Conservation (phyloP, 2,329 filamentous ascomycete species). For the Stachybotrys chlorohalonatus region DNA sequence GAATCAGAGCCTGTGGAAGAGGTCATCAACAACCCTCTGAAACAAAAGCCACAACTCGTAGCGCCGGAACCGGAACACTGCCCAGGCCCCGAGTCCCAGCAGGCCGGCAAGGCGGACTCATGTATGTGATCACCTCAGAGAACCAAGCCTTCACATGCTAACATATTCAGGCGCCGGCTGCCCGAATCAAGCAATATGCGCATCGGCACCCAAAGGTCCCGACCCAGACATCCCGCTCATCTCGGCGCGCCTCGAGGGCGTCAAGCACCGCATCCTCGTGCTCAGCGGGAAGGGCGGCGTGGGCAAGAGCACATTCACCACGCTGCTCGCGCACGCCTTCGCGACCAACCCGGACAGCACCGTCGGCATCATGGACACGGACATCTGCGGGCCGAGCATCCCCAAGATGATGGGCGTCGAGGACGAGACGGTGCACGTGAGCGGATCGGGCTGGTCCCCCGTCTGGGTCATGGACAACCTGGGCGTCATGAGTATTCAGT, state of each 20-base stretch:
- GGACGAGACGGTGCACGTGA: slow-evolving; percentile 85
- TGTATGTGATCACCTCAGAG: slow-evolving; percentile 34
- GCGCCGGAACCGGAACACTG: slow-evolving; percentile 97
- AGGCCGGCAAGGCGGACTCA: slow-evolving; percentile 64
- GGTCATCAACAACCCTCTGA: slow-evolving; percentile 67
- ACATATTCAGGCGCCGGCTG: slow-evolving; percentile 54
- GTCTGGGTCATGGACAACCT: slow-evolving; percentile 95
- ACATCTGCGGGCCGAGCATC: slow-evolving; percentile 93
- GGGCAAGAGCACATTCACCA: slow-evolving; percentile 90
- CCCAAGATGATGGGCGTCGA: slow-evolving; percentile 99
- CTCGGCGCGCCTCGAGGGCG: slow-evolving; percentile 67
- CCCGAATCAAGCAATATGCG: slow-evolving; percentile 93
- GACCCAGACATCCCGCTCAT: slow-evolving; percentile 92
- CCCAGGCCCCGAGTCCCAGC: slow-evolving; percentile 75
- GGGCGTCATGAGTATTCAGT: slow-evolving; percentile 94
- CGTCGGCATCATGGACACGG: slow-evolving; percentile 95
- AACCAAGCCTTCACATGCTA: background rate
- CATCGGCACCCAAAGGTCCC: slow-evolving; percentile 85
- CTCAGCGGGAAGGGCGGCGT: slow-evolving; percentile 94
- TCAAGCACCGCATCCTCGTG: slow-evolving; percentile 88
- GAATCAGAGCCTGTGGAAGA: slow-evolving; percentile 57
- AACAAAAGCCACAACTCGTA: slow-evolving; percentile 73
- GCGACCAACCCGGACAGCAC: slow-evolving; percentile 68
- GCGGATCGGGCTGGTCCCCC: slow-evolving; percentile 80
- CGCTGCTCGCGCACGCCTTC: slow-evolving; percentile 81